A percentile compares a stretch with the other conserved stretches of the same genome.
Evolutionary conservation across 225 moss, liverwort and hornwort genomes (phyloP).

Genomic region (Neckera pumila): DNA sequence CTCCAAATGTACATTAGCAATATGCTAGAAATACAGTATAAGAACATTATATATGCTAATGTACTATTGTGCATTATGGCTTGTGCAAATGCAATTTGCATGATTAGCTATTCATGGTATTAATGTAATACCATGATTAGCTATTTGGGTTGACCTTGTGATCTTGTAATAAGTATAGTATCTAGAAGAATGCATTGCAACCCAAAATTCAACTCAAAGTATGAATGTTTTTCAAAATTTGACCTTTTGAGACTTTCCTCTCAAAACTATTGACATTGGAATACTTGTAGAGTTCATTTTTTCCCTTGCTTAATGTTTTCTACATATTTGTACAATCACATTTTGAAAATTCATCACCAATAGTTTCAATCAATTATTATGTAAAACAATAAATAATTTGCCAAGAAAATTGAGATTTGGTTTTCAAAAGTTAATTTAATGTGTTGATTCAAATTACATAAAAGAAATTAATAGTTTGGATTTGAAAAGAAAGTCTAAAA

Average conservation of each 20-base stretch:
- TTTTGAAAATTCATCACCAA: not conserved
- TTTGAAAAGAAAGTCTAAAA: not conserved
- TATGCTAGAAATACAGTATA: no score
- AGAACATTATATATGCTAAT: no score
- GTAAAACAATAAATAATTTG: no score
- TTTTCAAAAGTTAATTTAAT: not conserved
- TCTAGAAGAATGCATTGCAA: not conserved
- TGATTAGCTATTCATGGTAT: no score
- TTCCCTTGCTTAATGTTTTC: not conserved
- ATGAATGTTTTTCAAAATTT: not conserved
- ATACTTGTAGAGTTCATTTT: not conserved
- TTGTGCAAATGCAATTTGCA: fast-evolving
- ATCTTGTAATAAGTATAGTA: not conserved
- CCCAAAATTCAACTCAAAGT: fast-evolving
- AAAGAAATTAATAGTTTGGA: no score
- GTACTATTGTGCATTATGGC: not conserved
- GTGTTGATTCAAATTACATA: not conserved
- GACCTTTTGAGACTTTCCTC: fast-evolving
- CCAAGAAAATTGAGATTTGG: not conserved
- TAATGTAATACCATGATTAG: no score
- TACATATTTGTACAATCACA: not conserved
- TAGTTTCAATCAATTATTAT: not conserved
- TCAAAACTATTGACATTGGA: not conserved
- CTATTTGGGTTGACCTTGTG: not conserved
- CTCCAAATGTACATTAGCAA: no score